A percentile compares a stretch with the other conserved stretches of the same genome.
Evolutionary conservation across 371 early-diverging fungal species (phyloP).

Genomic region (Mortierella sp.): DNA sequence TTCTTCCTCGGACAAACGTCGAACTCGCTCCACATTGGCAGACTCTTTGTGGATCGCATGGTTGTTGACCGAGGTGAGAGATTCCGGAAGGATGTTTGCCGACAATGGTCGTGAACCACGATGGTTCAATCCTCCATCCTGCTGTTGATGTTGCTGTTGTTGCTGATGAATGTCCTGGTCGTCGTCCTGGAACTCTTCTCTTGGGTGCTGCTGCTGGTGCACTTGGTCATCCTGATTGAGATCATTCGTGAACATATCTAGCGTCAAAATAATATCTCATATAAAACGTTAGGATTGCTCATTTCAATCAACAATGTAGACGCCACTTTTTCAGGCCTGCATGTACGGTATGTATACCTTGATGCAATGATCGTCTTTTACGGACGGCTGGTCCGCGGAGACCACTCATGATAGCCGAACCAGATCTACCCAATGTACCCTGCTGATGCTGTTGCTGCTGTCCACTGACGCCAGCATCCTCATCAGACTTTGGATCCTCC

Average conservation of each 20-base stretch:
- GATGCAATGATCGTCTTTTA: slow-evolving; percentile 42
- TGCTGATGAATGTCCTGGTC: background rate
- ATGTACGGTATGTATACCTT: slow-evolving; percentile 26
- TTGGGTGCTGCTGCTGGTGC: slow-evolving; percentile 2
- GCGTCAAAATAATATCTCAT: background rate
- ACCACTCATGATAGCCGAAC: background rate
- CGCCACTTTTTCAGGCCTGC: background rate
- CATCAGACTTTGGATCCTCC: slow-evolving; percentile 9
- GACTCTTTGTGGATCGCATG: slow-evolving; percentile 27
- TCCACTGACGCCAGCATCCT: slow-evolving; percentile 3
- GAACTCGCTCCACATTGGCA: slow-evolving; percentile 11
- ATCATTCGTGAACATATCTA: slow-evolving; percentile 37
- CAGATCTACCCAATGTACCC: background rate
- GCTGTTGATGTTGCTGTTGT: slow-evolving; percentile 9
- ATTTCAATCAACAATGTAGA: too few species aligned
- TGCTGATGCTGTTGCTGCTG: background rate
- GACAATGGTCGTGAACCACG: slow-evolving; percentile 28
- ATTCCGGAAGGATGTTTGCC: slow-evolving; percentile 46
- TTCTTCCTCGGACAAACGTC: slow-evolving; percentile 28
- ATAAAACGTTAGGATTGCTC: background rate
- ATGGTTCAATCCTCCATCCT: slow-evolving; percentile 1
- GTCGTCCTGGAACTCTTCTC: background rate
- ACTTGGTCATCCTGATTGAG: background rate
- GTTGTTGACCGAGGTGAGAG: slow-evolving; percentile 44
- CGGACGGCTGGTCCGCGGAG: slow-evolving; percentile 23